Conservation (phyloP, 2,329 filamentous ascomycete species). For the Aspergillus versicolor region DNA sequence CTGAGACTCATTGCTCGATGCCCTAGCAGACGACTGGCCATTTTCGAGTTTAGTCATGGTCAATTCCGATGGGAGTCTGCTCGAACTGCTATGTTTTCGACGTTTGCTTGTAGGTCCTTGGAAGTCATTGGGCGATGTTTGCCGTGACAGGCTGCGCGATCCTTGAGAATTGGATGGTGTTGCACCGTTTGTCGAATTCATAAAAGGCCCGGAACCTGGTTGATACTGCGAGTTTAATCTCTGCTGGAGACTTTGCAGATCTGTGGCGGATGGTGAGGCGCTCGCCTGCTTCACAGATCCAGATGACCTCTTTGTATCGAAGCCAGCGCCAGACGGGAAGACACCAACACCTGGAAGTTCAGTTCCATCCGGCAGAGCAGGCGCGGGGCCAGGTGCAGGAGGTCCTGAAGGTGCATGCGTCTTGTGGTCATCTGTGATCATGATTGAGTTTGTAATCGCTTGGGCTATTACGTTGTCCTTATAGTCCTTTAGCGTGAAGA, state of each 20-base stretch:
- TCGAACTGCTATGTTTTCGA: constrained; percentile 71
- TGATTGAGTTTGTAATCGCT: constrained; percentile 80
- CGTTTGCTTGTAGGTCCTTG: constrained; percentile 72
- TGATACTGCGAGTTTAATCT: constrained; percentile 48
- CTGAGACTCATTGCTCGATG: constrained; percentile 35
- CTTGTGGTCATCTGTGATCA: constrained; percentile 98
- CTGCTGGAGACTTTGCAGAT: constrained; percentile 61
- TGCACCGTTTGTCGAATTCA: constrained; percentile 36
- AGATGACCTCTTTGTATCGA: constrained; percentile 31
- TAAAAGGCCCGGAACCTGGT: constrained; percentile 39
- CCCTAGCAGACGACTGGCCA: constrained; percentile 34
- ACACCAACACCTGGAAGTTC: constrained; percentile 45
- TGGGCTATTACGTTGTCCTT: constrained; percentile 76
- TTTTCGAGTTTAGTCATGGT: constrained; percentile 81
- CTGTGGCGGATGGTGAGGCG: constrained; percentile 59
- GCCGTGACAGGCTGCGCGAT: constrained; percentile 67
- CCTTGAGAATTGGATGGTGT: constrained; percentile 47
- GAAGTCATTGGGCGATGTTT: constrained; percentile 67
- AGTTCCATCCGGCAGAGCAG: constrained; percentile 37
- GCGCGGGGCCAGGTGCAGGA: constrained; percentile 33
- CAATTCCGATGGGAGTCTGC: constrained; percentile 69
- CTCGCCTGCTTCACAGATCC: constrained; percentile 46
- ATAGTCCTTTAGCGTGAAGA: constrained; percentile 89
- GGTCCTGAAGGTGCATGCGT: constrained; percentile 60
- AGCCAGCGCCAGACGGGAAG: constrained; percentile 38